Percentiles rank a stretch among this genome's conserved stretches.
Evolutionary conservation across 257 asterid genomes (phyloP).

Genomic region (Catharanthus roseus): DNA sequence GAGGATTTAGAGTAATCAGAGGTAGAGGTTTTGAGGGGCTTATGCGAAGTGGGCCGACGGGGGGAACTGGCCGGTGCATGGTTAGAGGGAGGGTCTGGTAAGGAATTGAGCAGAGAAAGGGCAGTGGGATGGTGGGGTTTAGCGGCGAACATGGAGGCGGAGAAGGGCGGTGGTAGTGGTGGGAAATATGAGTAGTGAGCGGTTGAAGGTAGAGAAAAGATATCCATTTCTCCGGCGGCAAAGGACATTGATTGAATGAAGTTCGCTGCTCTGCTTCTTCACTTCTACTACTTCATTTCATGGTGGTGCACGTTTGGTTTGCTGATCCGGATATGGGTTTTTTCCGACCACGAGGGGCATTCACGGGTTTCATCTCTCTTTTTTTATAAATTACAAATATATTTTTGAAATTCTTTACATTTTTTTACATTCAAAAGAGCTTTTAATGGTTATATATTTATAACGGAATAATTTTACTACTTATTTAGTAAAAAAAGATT

Average conservation of each 20-base stretch:
- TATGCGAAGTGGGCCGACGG: conserved; percentile 59
- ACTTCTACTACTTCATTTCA: not conserved
- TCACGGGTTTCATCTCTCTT: too few relatives aligned
- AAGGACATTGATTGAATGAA: too few relatives aligned
- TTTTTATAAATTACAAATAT: too few relatives aligned
- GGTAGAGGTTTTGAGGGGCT: conserved; percentile 37
- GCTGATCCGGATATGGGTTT: not conserved
- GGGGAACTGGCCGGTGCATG: conserved; percentile 15
- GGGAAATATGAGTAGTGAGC: conserved; percentile 20
- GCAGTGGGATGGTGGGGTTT: conserved; percentile 15
- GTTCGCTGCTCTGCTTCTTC: not conserved
- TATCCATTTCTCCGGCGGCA: conserved; percentile 11
- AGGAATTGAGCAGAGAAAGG: conserved; percentile 14
- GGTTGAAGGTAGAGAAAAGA: conserved; percentile 25
- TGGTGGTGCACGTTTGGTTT: too few relatives aligned
- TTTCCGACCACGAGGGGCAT: too few relatives aligned
- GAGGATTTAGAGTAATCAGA: conserved; percentile 30
- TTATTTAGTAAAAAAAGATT: too few relatives aligned
- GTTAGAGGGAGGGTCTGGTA: conserved; percentile 14
- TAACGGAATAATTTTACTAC: too few relatives aligned
- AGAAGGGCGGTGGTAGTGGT: conserved; percentile 22
- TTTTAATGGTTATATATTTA: too few relatives aligned
- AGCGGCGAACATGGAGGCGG: conserved; percentile 20
- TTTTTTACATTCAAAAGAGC: too few relatives aligned
- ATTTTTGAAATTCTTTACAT: too few relatives aligned